These are phyloP conservation scores for Globisporangium cederbergense DNA, from an alignment of 352 stramenopile species.

Conservation along the genomic window DNA sequence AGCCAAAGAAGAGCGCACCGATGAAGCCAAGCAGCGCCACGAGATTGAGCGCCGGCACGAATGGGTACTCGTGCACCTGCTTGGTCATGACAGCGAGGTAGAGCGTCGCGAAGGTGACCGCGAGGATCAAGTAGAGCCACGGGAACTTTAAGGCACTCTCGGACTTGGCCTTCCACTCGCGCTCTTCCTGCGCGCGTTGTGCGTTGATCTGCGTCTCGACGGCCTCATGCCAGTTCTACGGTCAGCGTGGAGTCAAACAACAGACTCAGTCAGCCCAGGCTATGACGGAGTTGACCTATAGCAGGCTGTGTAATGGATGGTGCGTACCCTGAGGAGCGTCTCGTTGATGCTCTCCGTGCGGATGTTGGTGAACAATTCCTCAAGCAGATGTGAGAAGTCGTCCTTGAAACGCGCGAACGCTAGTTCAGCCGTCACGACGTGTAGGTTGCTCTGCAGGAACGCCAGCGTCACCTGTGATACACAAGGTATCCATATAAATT, in stretches of 20 bases:
- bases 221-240: constrained; percentile 40
- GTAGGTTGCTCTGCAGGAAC: constrained; percentile 23
- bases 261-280: constrained; percentile 3
- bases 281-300: background rate
- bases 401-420: constrained; percentile 30
- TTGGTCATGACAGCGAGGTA: constrained; percentile 52
- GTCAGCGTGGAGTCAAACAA: background rate
- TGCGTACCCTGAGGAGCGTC: constrained; percentile 28
- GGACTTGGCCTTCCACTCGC: constrained; percentile 25
- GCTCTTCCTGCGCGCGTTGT: constrained; percentile 29
- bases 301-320: background rate
- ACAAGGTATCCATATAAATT: background rate
- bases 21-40: constrained; percentile 35
- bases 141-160: constrained; percentile 30
- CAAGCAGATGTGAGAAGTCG: constrained; percentile 40
- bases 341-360: constrained; percentile 27
- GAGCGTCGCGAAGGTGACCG: constrained; percentile 47
- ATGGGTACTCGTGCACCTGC: constrained; percentile 39
- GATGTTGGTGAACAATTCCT: constrained; percentile 38
- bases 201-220: constrained; percentile 21
- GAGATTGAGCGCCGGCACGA: constrained; percentile 56
- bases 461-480: constrained; percentile 13
- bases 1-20: constrained; percentile 35
- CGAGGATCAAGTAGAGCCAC: constrained; percentile 47
- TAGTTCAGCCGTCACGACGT: constrained; percentile 8